Base-by-base conservation (phyloP, 208 protist species). In the Tritrichomonas foetus region DNA sequence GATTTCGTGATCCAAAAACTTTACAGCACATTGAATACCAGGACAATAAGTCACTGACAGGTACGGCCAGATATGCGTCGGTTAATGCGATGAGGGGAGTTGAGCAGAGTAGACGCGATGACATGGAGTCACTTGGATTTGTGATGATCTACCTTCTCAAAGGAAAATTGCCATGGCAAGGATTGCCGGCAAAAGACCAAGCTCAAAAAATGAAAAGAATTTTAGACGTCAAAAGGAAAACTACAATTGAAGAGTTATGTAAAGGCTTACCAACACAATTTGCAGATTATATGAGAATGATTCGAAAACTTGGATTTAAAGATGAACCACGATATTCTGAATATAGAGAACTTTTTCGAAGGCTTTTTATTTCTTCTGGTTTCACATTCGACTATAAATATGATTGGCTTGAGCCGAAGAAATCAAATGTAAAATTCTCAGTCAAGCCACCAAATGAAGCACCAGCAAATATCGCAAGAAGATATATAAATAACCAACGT, bases 41-140 rank as follows among this genome's bases (percentile, higher is more conserved):
- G 92, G 98, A 99, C 94, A 97, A 99, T 94, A 99, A 99, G 96
- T 98, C 96, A 80, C 96, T 99, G 9, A 99, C 98, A 20, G 99
- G 99, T 61, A 99, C 99, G 50, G 99, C 99, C 11, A 96, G 98
- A 61, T 99, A 99, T 96, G 99, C 98, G 66, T 98, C 96, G 74
- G 98, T 99, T 94, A 99, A 99, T 97, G 99, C 99, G 22, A 99
- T 99, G 96, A 95, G 99, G 44, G 99, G 99, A 66, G 98, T 99
- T 75, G 98, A 98, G 96, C 98, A 98, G 95, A 96, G 94, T 11
- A 0, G 89, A 1, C 33, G 89, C 44, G 89, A 93, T 50, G 89
- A 93, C 80, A 66, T 95, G 22, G 99, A 99, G 95, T 97, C 97
- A 36, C 96, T 99, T 47, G 98, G 98, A 66, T 99, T 99, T 95